These are phyloP conservation scores for Chlamydomonas reinhardtii DNA, from an alignment of 163 green algal species.

Conservation along the genomic window DNA sequence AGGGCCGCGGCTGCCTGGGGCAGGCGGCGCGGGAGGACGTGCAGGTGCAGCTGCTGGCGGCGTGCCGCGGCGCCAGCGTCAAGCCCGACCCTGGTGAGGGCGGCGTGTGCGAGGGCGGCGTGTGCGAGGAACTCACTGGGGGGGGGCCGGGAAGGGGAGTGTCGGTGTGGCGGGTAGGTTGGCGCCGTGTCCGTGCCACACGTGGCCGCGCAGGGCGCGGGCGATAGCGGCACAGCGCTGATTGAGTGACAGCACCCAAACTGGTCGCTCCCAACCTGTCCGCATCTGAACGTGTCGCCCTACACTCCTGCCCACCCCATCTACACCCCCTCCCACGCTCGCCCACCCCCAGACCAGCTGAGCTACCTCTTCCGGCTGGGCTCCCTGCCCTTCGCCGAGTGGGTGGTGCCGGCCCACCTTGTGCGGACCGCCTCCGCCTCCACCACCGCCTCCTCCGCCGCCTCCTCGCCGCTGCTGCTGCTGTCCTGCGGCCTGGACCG, in stretches of 20 bases:
- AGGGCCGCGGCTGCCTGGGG: not conserved
- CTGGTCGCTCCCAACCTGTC: no score
- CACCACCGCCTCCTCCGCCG: not conserved
- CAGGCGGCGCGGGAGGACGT: not conserved
- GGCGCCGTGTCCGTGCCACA: no score
- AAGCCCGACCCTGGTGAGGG: slow-evolving; percentile 11
- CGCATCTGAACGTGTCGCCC: no score
- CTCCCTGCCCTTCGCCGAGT: slow-evolving; percentile 35
- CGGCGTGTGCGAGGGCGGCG: no score
- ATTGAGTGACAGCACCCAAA: no score
- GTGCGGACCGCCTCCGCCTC: slow-evolving; percentile 6
- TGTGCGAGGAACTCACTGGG: no score
- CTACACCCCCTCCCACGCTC: no score
- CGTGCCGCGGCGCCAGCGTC: slow-evolving; percentile 10
- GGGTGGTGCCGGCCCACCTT: slow-evolving; percentile 29
- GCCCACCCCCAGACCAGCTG: slow-evolving; percentile 3
- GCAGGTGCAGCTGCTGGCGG: slow-evolving; percentile 4
- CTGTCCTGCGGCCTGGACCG: slow-evolving; percentile 22
- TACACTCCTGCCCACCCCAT: no score
- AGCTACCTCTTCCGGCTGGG: slow-evolving; percentile 26
- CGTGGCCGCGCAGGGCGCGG: no score
- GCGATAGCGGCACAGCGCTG: no score
- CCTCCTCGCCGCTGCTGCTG: slow-evolving; percentile 13
- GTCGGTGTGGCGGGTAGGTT: no score
- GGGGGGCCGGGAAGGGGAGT: no score